Base-by-base conservation (phyloP, 129 eudicot genomes). In the Saussurea involucrata region DNA sequence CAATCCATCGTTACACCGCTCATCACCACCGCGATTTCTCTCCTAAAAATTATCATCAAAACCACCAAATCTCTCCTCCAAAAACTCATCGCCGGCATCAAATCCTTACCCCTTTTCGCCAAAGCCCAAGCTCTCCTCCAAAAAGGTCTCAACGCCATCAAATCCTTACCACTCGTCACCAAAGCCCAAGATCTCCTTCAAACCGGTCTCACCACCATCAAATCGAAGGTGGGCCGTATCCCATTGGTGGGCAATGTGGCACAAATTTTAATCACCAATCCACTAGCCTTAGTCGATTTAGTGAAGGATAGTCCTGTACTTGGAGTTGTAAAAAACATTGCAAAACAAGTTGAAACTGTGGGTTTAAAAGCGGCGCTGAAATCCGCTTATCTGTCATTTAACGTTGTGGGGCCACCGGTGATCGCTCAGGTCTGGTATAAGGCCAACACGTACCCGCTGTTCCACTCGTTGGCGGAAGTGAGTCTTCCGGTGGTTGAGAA, bases 351-450 rank as follows among this genome's bases (percentile, higher is more conserved):
- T 58, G 82, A 65, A 57, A 74, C 53, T 31, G 71, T 68, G 2
- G 98, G 95, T 27, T 81, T 83, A 4, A 18, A 63, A 8, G 87
- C 89, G 21, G 92, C 92, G 0, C 37, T 87, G 33, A 80, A 65
- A 29, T 81, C 82, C 10, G 87, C 83, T 42, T 77, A 83, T 37
- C 9, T 71, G 12, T 76, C 88, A 24, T 74, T 83, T 24, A 86
- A 81, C 80, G 78, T 83, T 4, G 44, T 85, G 5, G 79, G 27
- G 18, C 24, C 83, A 22, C 76, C 64, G n/a, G 78, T 80, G 64
- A 31, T 86, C 29, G 97, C 86, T 8, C 68, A 83, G 17, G 55
- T 82, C 4, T 87, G 92, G 95, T 88, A 83, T 68, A 63, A 75
- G 60, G 66, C 80, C 17, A 82, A 88, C 73, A 75, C 74, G 61